Percentiles rank a stretch among this genome's conserved stretches.
Conservation (phyloP, 1,139 yeast genomes). For the Kodamaea suecica region DNA sequence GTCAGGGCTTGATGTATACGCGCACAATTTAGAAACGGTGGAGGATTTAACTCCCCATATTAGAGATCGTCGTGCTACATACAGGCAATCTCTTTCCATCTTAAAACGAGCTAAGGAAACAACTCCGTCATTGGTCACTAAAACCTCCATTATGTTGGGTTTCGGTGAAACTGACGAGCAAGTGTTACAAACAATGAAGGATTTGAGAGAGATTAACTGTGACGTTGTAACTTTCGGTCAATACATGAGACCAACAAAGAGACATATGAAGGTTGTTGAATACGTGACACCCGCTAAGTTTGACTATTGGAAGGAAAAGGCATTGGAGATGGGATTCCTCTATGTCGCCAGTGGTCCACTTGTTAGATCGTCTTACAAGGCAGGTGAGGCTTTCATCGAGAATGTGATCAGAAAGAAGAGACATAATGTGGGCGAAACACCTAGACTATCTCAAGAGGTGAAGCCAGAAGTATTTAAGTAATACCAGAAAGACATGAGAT, state of each 20-base stretch:
- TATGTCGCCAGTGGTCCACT: constrained; percentile 98
- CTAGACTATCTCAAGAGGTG: constrained; percentile 28
- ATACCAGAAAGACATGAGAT: not conserved
- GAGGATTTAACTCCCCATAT: constrained; percentile 93
- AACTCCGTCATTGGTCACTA: constrained; percentile 76
- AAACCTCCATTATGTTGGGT: constrained; percentile 95
- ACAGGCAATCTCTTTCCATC: constrained; percentile 80
- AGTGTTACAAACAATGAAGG: constrained; percentile 67
- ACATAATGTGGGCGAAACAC: constrained; percentile 47
- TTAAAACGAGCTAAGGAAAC: constrained; percentile 75
- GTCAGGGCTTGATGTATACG: constrained; percentile 93
- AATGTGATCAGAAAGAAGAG: constrained; percentile 80
- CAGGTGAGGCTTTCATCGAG: constrained; percentile 97
- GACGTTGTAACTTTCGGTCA: constrained; percentile 99
- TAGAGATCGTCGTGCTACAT: constrained; percentile 95
- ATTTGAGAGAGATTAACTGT: constrained; percentile 71
- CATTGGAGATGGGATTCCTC: constrained; percentile 86
- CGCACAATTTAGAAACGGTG: constrained; percentile 96
- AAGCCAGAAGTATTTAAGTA: not conserved
- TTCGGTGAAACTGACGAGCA: constrained; percentile 96
- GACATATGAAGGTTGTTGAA: constrained; percentile 98
- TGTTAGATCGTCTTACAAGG: constrained; percentile 94
- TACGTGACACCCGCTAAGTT: constrained; percentile 94
- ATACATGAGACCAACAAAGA: constrained; percentile 97
- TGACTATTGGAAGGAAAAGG: constrained; percentile 87